Evolutionary conservation across 345 rosid genomes (phyloP).

Genomic region (Populus simonii): DNA sequence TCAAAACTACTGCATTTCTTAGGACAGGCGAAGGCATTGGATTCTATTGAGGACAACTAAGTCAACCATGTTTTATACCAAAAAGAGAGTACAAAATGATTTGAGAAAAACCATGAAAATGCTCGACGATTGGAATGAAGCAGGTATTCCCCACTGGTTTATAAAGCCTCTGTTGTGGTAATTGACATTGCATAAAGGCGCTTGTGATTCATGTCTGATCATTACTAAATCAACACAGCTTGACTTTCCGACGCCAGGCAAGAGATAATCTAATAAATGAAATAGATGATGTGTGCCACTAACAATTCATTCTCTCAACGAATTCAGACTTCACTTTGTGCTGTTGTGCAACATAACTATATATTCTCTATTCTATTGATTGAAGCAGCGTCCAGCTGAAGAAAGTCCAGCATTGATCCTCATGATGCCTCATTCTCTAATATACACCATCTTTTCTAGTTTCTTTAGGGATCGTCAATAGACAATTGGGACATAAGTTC

Average conservation of each 20-base stretch:
- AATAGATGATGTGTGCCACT: conserved; percentile 16
- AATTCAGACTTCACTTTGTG: background rate
- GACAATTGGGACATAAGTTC: background rate
- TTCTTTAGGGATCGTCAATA: background rate
- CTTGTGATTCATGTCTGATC: background rate
- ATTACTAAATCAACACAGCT: background rate
- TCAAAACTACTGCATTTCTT: background rate
- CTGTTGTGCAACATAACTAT: too few species aligned
- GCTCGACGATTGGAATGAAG: background rate
- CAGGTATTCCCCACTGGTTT: background rate
- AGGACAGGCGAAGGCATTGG: conserved; percentile 9
- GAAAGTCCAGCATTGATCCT: too few species aligned
- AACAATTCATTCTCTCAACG: background rate
- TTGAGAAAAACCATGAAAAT: conserved; percentile 13
- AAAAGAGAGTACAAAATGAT: conserved; percentile 3
- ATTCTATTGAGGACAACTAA: conserved; percentile 20
- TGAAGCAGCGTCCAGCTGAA: too few species aligned
- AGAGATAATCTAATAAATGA: conserved; percentile 19
- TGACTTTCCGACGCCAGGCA: background rate
- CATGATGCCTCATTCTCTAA: too few species aligned
- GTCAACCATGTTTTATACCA: conserved; percentile 17
- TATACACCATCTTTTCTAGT: background rate
- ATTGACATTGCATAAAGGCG: background rate
- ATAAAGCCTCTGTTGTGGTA: background rate
- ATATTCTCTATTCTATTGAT: background rate